A percentile compares a stretch with the other conserved stretches of the same genome.
Conservation (phyloP, 768 basidiomycete genomes). For the Trametes maxima region DNA sequence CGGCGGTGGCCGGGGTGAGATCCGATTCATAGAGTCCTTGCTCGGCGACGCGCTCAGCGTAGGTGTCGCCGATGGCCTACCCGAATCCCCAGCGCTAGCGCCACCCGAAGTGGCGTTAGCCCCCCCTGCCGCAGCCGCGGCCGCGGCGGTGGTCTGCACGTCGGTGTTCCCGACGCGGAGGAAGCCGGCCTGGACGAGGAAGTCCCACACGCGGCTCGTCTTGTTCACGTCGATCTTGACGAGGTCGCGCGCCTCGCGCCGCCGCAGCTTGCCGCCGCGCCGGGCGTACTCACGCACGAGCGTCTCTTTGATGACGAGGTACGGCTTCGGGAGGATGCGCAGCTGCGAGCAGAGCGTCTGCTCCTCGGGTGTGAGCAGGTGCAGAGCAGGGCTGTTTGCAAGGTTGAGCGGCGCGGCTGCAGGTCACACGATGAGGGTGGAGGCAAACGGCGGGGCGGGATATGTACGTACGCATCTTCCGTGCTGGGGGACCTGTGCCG, state of each 20-base stretch:
- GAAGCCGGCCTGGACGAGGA: slow-evolving; percentile 83
- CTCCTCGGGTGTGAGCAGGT: slow-evolving; percentile 87
- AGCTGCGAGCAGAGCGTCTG: slow-evolving; percentile 86
- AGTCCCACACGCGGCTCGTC: slow-evolving; percentile 91
- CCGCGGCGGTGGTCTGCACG: slow-evolving; percentile 11
- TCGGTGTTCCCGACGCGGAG: slow-evolving; percentile 55
- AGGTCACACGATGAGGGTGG: background rate
- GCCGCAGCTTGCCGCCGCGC: slow-evolving; percentile 83
- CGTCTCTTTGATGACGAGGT: slow-evolving; percentile 94
- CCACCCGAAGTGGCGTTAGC: slow-evolving; percentile 4
- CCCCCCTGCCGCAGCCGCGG: no score
- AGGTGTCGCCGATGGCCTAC: slow-evolving; percentile 32
- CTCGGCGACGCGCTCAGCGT: slow-evolving; percentile 35
- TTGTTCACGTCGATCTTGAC: slow-evolving; percentile 95
- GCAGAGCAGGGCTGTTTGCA: slow-evolving; percentile 85
- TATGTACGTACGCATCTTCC: slow-evolving; percentile 43
- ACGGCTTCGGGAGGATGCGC: slow-evolving; percentile 92
- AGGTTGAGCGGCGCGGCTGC: slow-evolving; percentile 77
- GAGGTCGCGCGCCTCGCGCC: slow-evolving; percentile 86
- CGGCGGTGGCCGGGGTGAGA: slow-evolving; percentile 30
- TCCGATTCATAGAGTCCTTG: slow-evolving; percentile 29
- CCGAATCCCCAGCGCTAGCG: background rate
- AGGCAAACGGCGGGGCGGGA: background rate
- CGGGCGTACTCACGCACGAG: slow-evolving; percentile 92
- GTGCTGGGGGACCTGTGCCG: slow-evolving; percentile 42